Evolutionary conservation across 352 stramenopile genomes (phyloP).

Genomic region (Globisporangium splendens): DNA sequence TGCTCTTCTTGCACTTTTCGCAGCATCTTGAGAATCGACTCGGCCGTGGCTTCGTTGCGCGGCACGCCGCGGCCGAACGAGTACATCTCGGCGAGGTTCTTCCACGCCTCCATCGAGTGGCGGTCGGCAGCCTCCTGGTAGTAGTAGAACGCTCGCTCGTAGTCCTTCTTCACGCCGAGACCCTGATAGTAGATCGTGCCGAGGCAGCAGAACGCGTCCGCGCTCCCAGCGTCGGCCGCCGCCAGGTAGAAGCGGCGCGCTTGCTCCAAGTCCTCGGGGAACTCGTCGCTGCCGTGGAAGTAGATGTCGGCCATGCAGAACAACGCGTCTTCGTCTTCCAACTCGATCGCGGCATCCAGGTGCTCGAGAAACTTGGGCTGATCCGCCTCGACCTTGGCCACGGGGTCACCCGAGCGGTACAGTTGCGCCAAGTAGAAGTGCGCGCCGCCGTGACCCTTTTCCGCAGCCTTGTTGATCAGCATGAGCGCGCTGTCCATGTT

Average conservation of each 20-base stretch:
- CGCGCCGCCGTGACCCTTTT: constrained; percentile 64
- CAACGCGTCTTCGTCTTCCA: constrained; percentile 62
- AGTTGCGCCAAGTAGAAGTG: constrained; percentile 84
- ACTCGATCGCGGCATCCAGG: constrained; percentile 59
- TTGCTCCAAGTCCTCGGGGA: constrained; percentile 67
- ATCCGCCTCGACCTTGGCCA: constrained; percentile 40
- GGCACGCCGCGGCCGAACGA: constrained; percentile 67
- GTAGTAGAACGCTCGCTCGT: constrained; percentile 77
- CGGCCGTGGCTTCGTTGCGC: constrained; percentile 71
- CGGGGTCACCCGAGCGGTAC: constrained; percentile 76
- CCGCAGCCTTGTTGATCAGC: constrained; percentile 73
- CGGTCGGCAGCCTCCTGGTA: constrained; percentile 84
- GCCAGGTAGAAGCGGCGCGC: constrained; percentile 66
- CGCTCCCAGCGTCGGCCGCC: constrained; percentile 58
- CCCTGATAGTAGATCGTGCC: constrained; percentile 80
- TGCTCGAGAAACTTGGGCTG: constrained; percentile 56
- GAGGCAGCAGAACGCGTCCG: constrained; percentile 78
- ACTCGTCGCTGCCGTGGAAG: constrained; percentile 77
- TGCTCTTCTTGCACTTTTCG: constrained; percentile 13
- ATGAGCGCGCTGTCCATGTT: constrained; percentile 64
- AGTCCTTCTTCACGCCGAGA: constrained; percentile 64
- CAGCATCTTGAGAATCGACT: constrained; percentile 86
- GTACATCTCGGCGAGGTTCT: constrained; percentile 89
- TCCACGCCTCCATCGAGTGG: constrained; percentile 84
- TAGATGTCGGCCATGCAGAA: constrained; percentile 88